Evolutionary conservation across 768 basidiomycete genomes (phyloP).

Genomic region (Suillus occidentalis): DNA sequence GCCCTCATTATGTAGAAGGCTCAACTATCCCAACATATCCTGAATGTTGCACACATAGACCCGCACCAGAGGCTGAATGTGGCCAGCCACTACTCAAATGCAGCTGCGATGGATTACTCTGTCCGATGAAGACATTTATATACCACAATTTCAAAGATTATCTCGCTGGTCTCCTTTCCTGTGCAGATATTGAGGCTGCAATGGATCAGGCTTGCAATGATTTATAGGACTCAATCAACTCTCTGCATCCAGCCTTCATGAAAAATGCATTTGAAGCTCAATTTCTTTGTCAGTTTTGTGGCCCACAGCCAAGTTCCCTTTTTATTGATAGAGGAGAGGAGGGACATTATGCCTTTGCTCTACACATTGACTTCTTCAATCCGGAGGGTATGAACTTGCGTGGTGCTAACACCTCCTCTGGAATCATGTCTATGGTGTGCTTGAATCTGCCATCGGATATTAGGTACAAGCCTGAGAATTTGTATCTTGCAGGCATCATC

Average conservation of each 20-base stretch:
- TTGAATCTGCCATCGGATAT: constrained; percentile 36
- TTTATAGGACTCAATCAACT: no score
- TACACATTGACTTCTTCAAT: constrained; percentile 39
- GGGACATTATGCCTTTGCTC: constrained; percentile 7
- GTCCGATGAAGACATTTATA: background rate
- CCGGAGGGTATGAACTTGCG: constrained; percentile 25
- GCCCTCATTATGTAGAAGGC: background rate
- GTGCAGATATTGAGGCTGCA: constrained; percentile 5
- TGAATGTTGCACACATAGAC: background rate
- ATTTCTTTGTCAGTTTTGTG: constrained; percentile 30
- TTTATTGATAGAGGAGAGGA: constrained; percentile 12
- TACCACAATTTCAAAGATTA: background rate
- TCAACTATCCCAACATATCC: background rate
- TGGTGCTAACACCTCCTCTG: constrained; percentile 30
- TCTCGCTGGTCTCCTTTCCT: background rate
- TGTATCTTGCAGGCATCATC: constrained; percentile 20
- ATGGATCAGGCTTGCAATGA: background rate
- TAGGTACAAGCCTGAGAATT: constrained; percentile 26
- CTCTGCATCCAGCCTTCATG: background rate
- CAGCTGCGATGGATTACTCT: background rate
- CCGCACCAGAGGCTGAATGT: constrained; percentile 3
- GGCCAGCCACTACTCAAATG: no score
- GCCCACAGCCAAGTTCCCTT: constrained; percentile 13
- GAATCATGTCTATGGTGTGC: constrained; percentile 24
- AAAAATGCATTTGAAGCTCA: constrained; percentile 26